These are phyloP conservation scores for Penicillium alfredii DNA, from an alignment of 495 filamentous ascomycete genomes.

Conservation along the genomic window DNA sequence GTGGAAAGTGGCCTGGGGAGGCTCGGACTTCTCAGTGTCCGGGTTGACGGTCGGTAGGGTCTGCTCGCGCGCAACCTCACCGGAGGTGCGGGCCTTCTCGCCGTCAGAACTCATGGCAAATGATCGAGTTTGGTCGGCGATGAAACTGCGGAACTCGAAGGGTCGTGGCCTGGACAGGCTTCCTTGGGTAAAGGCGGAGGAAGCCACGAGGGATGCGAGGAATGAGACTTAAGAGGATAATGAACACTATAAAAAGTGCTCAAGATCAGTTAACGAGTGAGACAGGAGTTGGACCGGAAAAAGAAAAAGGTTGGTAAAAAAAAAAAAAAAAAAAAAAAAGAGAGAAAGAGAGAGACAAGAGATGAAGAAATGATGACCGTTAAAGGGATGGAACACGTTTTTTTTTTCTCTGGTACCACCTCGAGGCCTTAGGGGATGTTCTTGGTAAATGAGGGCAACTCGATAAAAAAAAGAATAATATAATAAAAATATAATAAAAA, in stretches of 20 bases:
- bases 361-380: slow-evolving; percentile 25
- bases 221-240: slow-evolving; percentile 14
- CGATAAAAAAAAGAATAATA: too few relatives aligned
- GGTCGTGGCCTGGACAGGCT: slow-evolving; percentile 45
- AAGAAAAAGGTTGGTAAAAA: slow-evolving; percentile 8
- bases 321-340: slow-evolving; percentile 10
- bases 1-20: slow-evolving; percentile 61
- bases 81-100: slow-evolving; percentile 75
- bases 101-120: slow-evolving; percentile 59
- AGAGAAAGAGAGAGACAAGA: slow-evolving; percentile 25
- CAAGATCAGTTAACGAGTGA: slow-evolving; percentile 19
- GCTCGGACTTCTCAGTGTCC: slow-evolving; percentile 58
- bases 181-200: slow-evolving; percentile 41
- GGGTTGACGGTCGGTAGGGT: slow-evolving; percentile 77
- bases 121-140: slow-evolving; percentile 40
- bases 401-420: slow-evolving; percentile 6
- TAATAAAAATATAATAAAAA: too few relatives aligned
- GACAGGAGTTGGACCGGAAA: slow-evolving; percentile 18
- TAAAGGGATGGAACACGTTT: slow-evolving; percentile 14
- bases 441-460: too few relatives aligned
- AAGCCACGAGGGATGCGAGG: slow-evolving; percentile 38
- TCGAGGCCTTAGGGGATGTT: too few relatives aligned
- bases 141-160: slow-evolving; percentile 47
- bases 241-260: slow-evolving; percentile 15
- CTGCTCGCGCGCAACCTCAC: slow-evolving; percentile 60